Conservation (phyloP, 2,329 filamentous ascomycete genomes). For the Leptographium flavum region DNA sequence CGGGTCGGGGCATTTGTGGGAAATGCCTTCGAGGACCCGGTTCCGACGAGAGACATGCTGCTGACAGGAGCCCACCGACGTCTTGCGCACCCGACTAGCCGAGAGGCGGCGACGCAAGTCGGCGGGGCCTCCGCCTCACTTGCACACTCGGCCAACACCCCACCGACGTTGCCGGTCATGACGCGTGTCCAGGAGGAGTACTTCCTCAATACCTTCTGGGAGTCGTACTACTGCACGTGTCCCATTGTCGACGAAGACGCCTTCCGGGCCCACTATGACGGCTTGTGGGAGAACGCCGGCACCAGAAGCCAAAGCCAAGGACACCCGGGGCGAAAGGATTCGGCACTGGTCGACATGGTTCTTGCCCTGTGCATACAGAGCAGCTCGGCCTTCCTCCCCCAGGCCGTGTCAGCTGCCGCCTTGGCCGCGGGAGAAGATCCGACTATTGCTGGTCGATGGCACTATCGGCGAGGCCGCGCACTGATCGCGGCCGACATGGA, state of each 20-base stretch:
- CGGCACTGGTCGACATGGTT: conserved; percentile 36
- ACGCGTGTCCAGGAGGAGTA: conserved; percentile 24
- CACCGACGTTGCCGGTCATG: conserved; percentile 9
- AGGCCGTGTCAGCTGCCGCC: not conserved
- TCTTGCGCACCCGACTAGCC: conserved; percentile 3
- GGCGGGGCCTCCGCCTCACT: no score
- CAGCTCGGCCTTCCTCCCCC: conserved; percentile 17
- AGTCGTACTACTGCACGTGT: conserved; percentile 20
- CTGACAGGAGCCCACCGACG: conserved; percentile 8
- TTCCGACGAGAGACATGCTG: conserved; percentile 4
- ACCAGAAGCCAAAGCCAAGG: no score
- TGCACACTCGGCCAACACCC: not conserved
- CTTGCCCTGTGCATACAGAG: conserved; percentile 37
- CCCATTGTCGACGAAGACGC: conserved; percentile 24
- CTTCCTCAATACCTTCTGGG: conserved; percentile 26
- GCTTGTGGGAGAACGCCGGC: conserved; percentile 22
- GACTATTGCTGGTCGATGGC: conserved; percentile 27
- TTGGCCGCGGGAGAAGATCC: conserved; percentile 17
- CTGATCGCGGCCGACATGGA: conserved; percentile 30
- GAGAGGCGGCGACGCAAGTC: not conserved
- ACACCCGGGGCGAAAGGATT: conserved; percentile 22
- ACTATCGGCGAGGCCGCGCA: conserved; percentile 30
- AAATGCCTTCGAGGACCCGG: conserved; percentile 17
- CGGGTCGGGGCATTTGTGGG: conserved; percentile 24
- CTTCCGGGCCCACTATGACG: conserved; percentile 24